Evolutionary conservation across 768 basidiomycete species (phyloP).

Genomic region (Tulasnella sp.): DNA sequence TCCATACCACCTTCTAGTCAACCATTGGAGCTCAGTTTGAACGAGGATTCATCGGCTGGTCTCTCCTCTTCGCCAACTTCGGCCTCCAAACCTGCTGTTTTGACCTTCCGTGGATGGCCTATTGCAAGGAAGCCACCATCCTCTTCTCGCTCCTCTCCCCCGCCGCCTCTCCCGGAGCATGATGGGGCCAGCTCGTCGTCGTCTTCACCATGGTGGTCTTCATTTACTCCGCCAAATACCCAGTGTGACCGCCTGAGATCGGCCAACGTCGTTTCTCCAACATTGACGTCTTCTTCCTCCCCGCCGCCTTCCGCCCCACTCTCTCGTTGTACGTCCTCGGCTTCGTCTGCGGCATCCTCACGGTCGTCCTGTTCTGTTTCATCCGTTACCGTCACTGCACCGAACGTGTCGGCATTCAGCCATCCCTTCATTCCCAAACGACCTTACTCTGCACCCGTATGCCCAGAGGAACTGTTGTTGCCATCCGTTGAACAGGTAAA

Average conservation of each 20-base stretch:
- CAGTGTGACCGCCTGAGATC: slow-evolving; percentile 1
- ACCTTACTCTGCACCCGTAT: slow-evolving; percentile 4
- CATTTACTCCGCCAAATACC: neutral
- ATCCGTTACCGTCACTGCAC: slow-evolving; percentile 8
- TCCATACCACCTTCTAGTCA: neutral
- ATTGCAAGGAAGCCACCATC: slow-evolving; percentile 10
- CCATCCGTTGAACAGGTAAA: neutral
- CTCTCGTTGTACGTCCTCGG: neutral
- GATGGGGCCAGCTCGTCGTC: neutral
- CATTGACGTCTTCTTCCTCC: neutral
- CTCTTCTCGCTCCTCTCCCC: neutral
- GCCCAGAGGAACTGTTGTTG: neutral
- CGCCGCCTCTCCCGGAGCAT: neutral
- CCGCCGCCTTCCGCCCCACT: neutral
- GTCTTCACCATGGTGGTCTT: neutral
- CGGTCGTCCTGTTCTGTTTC: neutral
- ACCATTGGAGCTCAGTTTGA: neutral
- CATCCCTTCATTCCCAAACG: slow-evolving; percentile 13
- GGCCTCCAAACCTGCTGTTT: neutral
- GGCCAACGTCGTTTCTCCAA: neutral
- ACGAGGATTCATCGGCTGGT: neutral
- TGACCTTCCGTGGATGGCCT: slow-evolving; percentile 13
- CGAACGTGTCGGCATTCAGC: neutral
- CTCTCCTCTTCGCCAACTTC: neutral
- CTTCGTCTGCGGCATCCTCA: neutral